These are phyloP conservation scores for Fistulinella prunicolor DNA, from an alignment of 768 basidiomycete species.

Conservation along the genomic window DNA sequence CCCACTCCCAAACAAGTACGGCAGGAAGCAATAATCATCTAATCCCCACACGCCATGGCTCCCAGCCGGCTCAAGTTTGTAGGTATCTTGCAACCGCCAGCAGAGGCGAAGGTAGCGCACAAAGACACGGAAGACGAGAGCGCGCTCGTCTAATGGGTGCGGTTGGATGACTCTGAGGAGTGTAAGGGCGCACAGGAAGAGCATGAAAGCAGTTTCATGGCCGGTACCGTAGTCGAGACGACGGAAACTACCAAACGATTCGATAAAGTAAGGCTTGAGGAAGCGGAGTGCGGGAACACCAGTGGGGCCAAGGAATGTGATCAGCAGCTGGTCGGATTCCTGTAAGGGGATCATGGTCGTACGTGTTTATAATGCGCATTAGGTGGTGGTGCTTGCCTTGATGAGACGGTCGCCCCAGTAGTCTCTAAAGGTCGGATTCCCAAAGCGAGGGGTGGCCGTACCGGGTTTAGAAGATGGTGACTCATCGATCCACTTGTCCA, in stretches of 20 bases:
- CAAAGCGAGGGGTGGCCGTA: conserved; percentile 70
- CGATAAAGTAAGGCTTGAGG: conserved; percentile 72
- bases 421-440: conserved; percentile 85
- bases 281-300: conserved; percentile 51
- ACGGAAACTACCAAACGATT: conserved; percentile 85
- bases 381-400: conserved; percentile 58
- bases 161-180: conserved; percentile 65
- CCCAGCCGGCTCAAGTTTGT: conserved; percentile 92
- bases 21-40: conserved; percentile 87
- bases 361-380: no score
- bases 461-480: conserved; percentile 66
- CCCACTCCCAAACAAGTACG: conserved; percentile 88
- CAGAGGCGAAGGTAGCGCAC: conserved; percentile 76
- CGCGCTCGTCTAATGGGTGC: conserved; percentile 57
- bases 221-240: conserved; percentile 97
- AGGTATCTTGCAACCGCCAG: conserved; percentile 84
- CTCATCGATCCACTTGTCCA: conserved; percentile 75
- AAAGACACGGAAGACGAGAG: conserved; percentile 59
- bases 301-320: conserved; percentile 44
- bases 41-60: conserved; percentile 98
- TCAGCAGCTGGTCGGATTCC: conserved; percentile 53
- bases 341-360: conserved; percentile 23
- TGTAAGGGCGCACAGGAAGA: conserved; percentile 73
- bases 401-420: conserved; percentile 75
- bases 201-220: conserved; percentile 86